Base-by-base conservation (phyloP, 192 early-diverging fungal genomes). In the Phycomyces blakesleeanus region DNA sequence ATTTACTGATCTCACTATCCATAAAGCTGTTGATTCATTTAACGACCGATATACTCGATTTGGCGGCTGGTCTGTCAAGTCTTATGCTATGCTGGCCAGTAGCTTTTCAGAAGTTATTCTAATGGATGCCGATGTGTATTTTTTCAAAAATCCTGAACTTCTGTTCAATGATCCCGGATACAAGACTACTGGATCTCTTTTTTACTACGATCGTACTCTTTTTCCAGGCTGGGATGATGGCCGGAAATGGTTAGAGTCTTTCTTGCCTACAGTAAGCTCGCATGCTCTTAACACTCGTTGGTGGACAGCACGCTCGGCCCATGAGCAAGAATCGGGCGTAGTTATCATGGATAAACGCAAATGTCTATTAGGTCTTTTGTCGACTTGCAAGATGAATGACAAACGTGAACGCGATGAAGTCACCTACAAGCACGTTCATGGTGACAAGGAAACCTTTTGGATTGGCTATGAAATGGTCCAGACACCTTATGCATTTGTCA, bases 371-470 rank as follows among this genome's bases (percentile, higher is more conserved):
- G 85, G 82, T 3, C 29, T 89, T 14, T 20, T 89, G 6, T 69
- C 80, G 0, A 76, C 69, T 0, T 85, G 83, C 62, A 74, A 80
- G 55, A 68, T 86, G 68, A 88, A 87, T 59, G 76, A 64, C 38
- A 72, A 79, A 22, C 66, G 56, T 40, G 78, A 77, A 38, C 73
- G 83, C n/a, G 79, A 83, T 39, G 50, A 73, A 20, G 60, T 83
- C 22, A 69, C 64, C 9, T 84, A 84, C 57, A 61, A 59, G 4
- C 44, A 75, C 20, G 68, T 79, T 4, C 76, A 81, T 53, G 85
- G 86, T n/a, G 87, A 89, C 71, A 89, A 89, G 63, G 87, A 89
- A 59, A 66, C 85, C 0, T 89, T 85, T 39, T 89, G 87, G 87
- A 71, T 79, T 21, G 85, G 85, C 2, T 79, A 71, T 38, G 87